Conservation (phyloP, 75 land plant species). For the Azolla pinnata region DNA sequence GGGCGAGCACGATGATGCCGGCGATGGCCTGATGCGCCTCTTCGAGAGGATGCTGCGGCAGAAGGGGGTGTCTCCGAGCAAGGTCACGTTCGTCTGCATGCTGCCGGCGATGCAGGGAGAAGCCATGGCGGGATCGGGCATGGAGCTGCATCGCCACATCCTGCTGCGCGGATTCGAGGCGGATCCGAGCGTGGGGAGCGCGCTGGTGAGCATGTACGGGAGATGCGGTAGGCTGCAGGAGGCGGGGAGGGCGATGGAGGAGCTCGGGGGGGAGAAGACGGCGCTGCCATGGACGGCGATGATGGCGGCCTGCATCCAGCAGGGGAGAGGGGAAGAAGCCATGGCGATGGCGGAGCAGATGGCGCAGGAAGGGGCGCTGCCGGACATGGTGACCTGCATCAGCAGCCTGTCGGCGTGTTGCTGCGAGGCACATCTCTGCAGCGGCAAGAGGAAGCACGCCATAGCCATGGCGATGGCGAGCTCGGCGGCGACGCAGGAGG, state of each 20-base stretch:
- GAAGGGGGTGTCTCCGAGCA: neutral
- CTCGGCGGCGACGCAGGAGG: too few relatives aligned
- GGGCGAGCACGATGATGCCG: neutral
- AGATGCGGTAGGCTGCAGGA: slow-evolving; percentile 26
- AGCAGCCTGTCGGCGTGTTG: slow-evolving; percentile 5
- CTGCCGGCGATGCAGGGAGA: neutral
- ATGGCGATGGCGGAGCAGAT: slow-evolving; percentile 12
- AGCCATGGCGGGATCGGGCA: neutral
- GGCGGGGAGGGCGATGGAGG: neutral
- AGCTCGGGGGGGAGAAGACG: neutral
- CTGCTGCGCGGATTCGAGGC: slow-evolving; percentile 1
- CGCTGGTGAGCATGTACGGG: slow-evolving; percentile 42
- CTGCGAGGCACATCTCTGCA: too few relatives aligned
- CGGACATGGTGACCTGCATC: slow-evolving; percentile 15
- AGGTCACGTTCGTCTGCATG: neutral
- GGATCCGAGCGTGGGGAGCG: slow-evolving; percentile 22
- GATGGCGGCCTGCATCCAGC: slow-evolving; percentile 14
- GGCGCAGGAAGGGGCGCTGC: slow-evolving; percentile 6
- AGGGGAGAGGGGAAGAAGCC: slow-evolving; percentile 17
- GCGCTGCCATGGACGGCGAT: slow-evolving; percentile 23
- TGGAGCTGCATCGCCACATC: neutral
- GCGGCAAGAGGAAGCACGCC: too few relatives aligned
- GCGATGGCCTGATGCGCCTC: too few relatives aligned
- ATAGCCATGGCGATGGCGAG: too few relatives aligned
- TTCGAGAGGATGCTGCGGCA: neutral